Evolutionary conservation across 2,329 filamentous ascomycete genomes (phyloP), one percentile per base, ranked within the genome.

Genomic region (Ascochyta clinopodiicola): DNA sequence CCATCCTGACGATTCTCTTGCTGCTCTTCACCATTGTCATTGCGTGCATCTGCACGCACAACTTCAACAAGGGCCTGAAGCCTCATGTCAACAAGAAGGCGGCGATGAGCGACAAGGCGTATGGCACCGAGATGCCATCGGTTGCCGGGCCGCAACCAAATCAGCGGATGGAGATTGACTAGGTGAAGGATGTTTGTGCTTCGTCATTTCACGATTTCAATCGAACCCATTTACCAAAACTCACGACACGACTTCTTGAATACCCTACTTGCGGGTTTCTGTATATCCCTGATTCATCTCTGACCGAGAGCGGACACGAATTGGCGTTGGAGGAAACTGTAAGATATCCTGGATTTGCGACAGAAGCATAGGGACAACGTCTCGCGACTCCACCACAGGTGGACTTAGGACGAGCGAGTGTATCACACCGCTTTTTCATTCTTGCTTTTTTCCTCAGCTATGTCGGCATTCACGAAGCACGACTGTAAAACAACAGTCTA

Each of bases 11-110:
- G 36, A 91, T 99, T 56, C 78, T 96, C 25, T 81, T 98, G 57
- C 91, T 99, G 66, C 80, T 98, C 46, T 80, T 92, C 60, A 99
- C 95, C 56, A 97, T 99, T 67, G 78, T 84, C 74, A 93, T 96
- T 66, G 93, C 92, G 35, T 86, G 90, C 70, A 82, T 94, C 68
- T 98, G 94, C 82, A 93, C 92, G 77, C 80, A 84, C 75, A 98
- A 98, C 79, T 99, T 98, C 78, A 86, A 89, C 76, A 88, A 88
- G 63, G 95, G 95, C 8, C 82, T 99, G 57, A 97, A 96, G 80
- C 88, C 87, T 9, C 93, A 98, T 73, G 85, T 99, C 55, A 83
- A 87, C 66, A 84, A 82, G 70, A 80, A 83, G 60, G 84, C 82
- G 67, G 71, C 80, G 15, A 48, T 59, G 17, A 77, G 76, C 55